Base-by-base conservation (phyloP, 2,329 filamentous ascomycete species). In the Dactylonectria estremocensis region DNA sequence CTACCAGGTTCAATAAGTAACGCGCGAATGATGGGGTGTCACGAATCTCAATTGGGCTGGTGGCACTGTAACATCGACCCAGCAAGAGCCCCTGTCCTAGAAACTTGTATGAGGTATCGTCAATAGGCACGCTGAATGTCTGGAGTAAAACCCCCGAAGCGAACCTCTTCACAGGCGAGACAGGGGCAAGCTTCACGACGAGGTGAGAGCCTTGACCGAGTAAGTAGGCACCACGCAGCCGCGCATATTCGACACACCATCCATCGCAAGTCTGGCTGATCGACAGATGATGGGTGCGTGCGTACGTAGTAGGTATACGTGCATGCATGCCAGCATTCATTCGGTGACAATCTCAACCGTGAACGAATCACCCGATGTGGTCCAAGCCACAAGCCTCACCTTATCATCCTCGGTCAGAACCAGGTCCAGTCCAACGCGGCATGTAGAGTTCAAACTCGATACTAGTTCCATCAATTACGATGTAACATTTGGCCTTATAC, bases 1-100 rank as follows among this genome's bases (percentile, higher is more conserved):
- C n/a, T n/a, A n/a, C n/a, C 37, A 43, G 45, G 49, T 43, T 43
- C 43, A 65, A 55, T 60, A 40, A 24, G 57, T 24, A 33, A 16
- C 35, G 43, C 24, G 45, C 24, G n/a, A n/a, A 45, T 57, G 69
- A 66, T 35, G 48, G 66, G 72, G 66, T 66, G 64, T 72, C 66
- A 72, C 68, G 71, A 71, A 75, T 75, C 73, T 72, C 68, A 67
- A 49, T 65, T 64, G 37, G 71, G 71, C 52, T 74, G 43, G 69
- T 71, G 73, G 46, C 43, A 71, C 67, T 55, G 58, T 67, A 50
- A 59, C 62, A 66, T 58, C 63, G 59, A 66, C 57, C 64, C 45
- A 48, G 66, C 52, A 18, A 68, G 31, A 43, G 61, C 52, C 72
- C 72, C 66, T 71, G 64, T 58, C 61, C 52, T 43, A 28, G 49